Base-by-base conservation (phyloP, 164 flowering plant genomes). In the Piper longum region DNA sequence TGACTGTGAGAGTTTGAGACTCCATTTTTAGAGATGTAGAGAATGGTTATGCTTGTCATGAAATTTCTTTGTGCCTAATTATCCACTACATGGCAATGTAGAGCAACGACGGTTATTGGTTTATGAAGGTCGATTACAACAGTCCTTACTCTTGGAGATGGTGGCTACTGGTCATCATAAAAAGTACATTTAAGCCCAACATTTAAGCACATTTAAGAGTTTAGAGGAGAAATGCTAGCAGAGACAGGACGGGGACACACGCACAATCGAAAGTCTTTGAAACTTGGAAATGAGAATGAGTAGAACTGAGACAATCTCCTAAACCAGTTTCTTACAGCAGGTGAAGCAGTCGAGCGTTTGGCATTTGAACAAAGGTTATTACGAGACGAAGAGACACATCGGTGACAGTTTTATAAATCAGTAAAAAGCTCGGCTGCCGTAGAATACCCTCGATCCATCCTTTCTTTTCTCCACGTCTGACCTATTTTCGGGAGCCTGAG, bases 351-450 rank as follows among this genome's bases (percentile, higher is more conserved):
- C 52, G 8, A 14, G 52, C 9, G 2, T 48, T 48, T 3, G 52
- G 52, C 9, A 14, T 48, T 48, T 9, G 52, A 48, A 14, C 9
- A 48, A 48, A 14, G 14, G 9, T 48, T 44, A 9, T 2, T 48
- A 14, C 52, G 3, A 48, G 52, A 48, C 14, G 12, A 48, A 14
- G 52, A 48, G 52, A 48, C 52, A 48, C 12, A 48, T 8, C 12
- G 9, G 14, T 48, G 52, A 9, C 60, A 36, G 2, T 57, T 19
- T 19, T 16, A 56, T 43, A 58, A 36, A 54, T 76, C 66, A 76
- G 74, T 73, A 76, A 61, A 90, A 89, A 13, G 95, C 97, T 13
- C 95, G 69, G 76, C 97, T 88, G 45, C 97, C 97, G 61, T 90
- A 90, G 67, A 90, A 90, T 44, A 90, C 93, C 70, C 93, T 75